These are phyloP conservation scores for Scedosporium boydii DNA, from an alignment of 2,329 filamentous ascomycete species.

Conservation along the genomic window DNA sequence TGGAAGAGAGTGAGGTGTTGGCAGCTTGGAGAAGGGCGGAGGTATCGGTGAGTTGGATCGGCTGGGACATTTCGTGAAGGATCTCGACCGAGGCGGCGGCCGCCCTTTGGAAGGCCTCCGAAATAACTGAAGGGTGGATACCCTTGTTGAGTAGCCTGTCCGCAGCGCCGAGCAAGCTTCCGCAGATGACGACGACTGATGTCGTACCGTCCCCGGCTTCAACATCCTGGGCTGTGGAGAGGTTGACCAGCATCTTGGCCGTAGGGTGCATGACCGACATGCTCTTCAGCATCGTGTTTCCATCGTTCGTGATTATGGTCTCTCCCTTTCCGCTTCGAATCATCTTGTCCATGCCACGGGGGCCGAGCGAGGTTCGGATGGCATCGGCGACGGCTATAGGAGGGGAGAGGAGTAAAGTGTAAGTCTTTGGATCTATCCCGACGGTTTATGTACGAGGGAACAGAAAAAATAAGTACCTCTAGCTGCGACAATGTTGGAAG, in stretches of 20 bases:
- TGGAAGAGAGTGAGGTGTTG: conserved; percentile 93
- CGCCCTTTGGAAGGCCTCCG: conserved; percentile 93
- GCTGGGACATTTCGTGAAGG: conserved; percentile 91
- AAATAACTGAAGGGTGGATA: conserved; percentile 96
- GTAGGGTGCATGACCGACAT: conserved; percentile 99
- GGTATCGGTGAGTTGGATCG: conserved; percentile 81
- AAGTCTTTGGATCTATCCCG: not conserved
- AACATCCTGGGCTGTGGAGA: conserved; percentile 94
- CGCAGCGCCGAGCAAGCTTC: conserved; percentile 85
- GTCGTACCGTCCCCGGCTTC: conserved; percentile 98
- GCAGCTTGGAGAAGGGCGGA: conserved; percentile 89
- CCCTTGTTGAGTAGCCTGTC: conserved; percentile 85
- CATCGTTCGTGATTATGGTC: conserved; percentile 98
- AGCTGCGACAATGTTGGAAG: conserved; percentile 93
- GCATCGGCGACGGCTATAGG: conserved; percentile 83
- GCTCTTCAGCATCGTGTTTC: conserved; percentile 97
- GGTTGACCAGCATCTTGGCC: conserved; percentile 96
- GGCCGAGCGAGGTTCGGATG: conserved; percentile 90
- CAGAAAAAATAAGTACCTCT: conserved; percentile 52
- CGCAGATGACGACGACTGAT: conserved; percentile 95
- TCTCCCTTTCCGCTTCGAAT: conserved; percentile 94
- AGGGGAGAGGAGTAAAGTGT: conserved; percentile 9
- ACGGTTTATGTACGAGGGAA: not conserved
- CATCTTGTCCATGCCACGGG: conserved; percentile 99
- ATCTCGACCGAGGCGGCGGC: conserved; percentile 81